These are phyloP conservation scores for Phaeomoniella chlamydospora DNA, from an alignment of 2,329 filamentous ascomycete genomes.

Conservation along the genomic window DNA sequence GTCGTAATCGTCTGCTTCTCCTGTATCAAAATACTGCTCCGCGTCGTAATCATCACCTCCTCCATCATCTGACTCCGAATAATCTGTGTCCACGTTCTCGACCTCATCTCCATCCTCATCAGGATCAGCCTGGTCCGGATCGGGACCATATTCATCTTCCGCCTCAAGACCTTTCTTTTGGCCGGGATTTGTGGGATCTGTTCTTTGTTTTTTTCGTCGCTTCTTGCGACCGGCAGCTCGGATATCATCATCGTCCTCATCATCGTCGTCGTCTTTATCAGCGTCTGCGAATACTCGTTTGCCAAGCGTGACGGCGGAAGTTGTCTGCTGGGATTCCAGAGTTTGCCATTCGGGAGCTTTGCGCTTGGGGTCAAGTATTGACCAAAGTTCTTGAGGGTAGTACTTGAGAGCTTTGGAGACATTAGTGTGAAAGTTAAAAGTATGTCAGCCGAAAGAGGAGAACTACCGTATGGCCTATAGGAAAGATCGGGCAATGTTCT, in stretches of 20 bases:
- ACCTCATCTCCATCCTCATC: constrained; percentile 30
- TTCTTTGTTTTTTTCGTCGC: constrained; percentile 7
- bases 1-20: constrained; percentile 38
- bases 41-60: constrained; percentile 49
- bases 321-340: constrained; percentile 12
- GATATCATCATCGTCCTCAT: constrained; percentile 17
- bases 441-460: not conserved
- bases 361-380: constrained; percentile 33
- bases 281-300: not conserved
- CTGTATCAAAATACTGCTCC: constrained; percentile 49
- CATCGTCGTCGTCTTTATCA: constrained; percentile 32
- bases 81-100: constrained; percentile 42
- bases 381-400: constrained; percentile 45
- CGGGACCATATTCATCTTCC: constrained; percentile 22
- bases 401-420: constrained; percentile 30
- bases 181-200: constrained; percentile 6
- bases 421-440: not conserved
- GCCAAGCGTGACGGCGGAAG: constrained; percentile 2
- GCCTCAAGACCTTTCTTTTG: constrained; percentile 18
- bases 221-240: constrained; percentile 2
- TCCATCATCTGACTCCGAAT: constrained; percentile 44
- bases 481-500: constrained; percentile 39
- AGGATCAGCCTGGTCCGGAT: constrained; percentile 21
- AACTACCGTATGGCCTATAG: constrained; percentile 38
- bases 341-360: constrained; percentile 18